Percentiles rank a stretch among this genome's conserved stretches.
These are phyloP conservation scores for Neodidymelliopsis sp. DNA, from an alignment of 2,329 filamentous ascomycete species.

Conservation along the genomic window DNA sequence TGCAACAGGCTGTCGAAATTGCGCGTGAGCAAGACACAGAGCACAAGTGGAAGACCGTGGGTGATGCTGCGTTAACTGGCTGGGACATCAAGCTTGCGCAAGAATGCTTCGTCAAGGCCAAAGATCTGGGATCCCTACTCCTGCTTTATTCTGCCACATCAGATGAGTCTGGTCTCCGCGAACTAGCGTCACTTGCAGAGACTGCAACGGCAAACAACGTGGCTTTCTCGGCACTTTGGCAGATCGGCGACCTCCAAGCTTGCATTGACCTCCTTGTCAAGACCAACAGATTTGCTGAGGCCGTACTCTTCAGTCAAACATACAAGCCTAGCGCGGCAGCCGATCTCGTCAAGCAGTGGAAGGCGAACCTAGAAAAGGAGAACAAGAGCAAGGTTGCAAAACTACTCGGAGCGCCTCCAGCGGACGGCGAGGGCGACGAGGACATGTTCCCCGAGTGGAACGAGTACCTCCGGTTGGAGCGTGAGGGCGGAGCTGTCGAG, in stretches of 20 bases:
- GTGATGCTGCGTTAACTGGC: conserved; percentile 82
- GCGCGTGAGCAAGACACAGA: conserved; percentile 85
- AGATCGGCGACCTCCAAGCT: conserved; percentile 79
- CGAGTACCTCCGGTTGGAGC: conserved; percentile 83
- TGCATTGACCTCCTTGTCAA: conserved; percentile 81
- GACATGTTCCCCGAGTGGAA: conserved; percentile 98
- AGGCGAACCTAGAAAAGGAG: conserved; percentile 78
- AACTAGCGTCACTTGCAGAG: conserved; percentile 77
- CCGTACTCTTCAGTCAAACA: conserved; percentile 90
- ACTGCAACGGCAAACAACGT: conserved; percentile 86
- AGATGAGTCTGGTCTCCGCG: conserved; percentile 75
- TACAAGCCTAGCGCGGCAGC: conserved; percentile 84
- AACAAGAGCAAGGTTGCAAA: conserved; percentile 88
- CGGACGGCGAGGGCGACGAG: conserved; percentile 68
- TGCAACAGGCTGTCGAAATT: conserved; percentile 84
- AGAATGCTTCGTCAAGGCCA: conserved; percentile 90
- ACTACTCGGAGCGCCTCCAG: conserved; percentile 78
- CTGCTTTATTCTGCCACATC: conserved; percentile 88
- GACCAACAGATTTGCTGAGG: conserved; percentile 83
- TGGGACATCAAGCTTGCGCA: conserved; percentile 91
- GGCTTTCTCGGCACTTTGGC: conserved; percentile 89
- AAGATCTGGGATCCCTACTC: conserved; percentile 87
- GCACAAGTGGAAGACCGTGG: conserved; percentile 98
- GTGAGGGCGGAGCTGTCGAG: conserved; percentile 65
- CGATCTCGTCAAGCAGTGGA: conserved; percentile 78